Base-by-base conservation (phyloP, 2,329 filamentous ascomycete species). In the Clonostachys solani region DNA sequence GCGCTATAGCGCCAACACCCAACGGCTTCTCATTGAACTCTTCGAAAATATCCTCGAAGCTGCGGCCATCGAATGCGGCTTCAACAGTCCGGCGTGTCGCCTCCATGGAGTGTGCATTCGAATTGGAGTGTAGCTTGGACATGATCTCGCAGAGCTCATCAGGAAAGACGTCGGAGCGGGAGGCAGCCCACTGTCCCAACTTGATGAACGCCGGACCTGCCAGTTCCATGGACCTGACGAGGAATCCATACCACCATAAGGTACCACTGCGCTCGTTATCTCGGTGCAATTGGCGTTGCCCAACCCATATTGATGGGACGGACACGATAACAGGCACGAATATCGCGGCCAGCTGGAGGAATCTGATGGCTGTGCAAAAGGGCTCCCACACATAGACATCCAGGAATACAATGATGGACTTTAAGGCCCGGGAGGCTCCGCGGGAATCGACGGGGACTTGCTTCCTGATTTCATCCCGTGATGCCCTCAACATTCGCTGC, bases 131-230 rank as follows among this genome's bases (percentile, higher is more conserved):
- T 42, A 99, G 78, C 51, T 91, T 88, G 2, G 92, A 95, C 92
- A 99, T 94, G 62, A 92, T 84, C 40, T 81, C 81, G 69, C 94
- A 99, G 80, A 99, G 83, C 65, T 96, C 85, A 18, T 80, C 87
- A 2, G 94, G 94, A 62, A 99, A 99, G 60, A 99, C 96, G 67
- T 99, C 94, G 40, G 92, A 89, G 62, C 94, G 80, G 6, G 94
- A 97, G 4, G 94, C 94, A 16, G 94, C 94, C 94, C 94, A 99
- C 83, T 99, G 94, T 15, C 94, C 94, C 47, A 99, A 81, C 84
- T 99, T 99, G 71, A 99, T 99, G 61, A 99, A 99, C 1, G 94
- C 91, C 41, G 94, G 92, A 0, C 94, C 94, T 16, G 92, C 90
- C 61, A 84, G 78, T 68, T 99, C 92, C 94, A 99, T 97, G 29